A percentile compares a stretch with the other conserved stretches of the same genome.
These are phyloP conservation scores for Lonicera japonica DNA, from an alignment of 129 eudicot species.

Conservation along the genomic window DNA sequence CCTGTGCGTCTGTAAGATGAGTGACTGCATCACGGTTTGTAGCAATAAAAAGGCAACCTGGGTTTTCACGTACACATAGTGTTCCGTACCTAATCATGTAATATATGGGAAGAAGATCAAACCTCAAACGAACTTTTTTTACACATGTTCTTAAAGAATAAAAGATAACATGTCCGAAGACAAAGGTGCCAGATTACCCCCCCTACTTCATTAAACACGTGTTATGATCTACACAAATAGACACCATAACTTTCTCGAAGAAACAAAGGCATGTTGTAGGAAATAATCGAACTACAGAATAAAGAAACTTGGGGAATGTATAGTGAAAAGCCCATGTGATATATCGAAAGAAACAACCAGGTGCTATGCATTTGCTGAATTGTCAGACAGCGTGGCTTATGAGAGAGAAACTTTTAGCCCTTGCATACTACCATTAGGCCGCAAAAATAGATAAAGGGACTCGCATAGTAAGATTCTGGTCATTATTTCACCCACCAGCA, in stretches of 20 bases:
- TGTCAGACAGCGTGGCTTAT: background rate
- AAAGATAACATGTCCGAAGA: background rate
- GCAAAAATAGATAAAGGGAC: no score
- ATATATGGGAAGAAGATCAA: background rate
- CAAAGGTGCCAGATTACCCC: background rate
- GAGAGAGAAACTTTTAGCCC: no score
- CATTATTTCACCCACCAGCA: no score
- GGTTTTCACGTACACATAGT: constrained; percentile 93
- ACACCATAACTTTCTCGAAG: no score
- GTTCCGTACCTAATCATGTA: constrained; percentile 65
- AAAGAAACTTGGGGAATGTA: background rate
- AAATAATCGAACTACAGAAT: background rate
- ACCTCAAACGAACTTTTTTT: no score
- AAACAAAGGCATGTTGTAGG: no score
- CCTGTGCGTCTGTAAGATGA: constrained; percentile 98
- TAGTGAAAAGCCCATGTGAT: background rate
- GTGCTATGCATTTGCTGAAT: background rate
- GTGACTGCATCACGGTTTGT: constrained; percentile 98
- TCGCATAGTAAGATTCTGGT: no score
- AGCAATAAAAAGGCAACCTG: constrained; percentile 96
- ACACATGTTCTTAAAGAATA: background rate
- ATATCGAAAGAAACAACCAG: background rate
- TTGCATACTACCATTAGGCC: no score
- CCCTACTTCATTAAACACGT: background rate
- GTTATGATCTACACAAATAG: no score